Evolutionary conservation across 116 monocot species (phyloP).

Genomic region (Zostera marina): DNA sequence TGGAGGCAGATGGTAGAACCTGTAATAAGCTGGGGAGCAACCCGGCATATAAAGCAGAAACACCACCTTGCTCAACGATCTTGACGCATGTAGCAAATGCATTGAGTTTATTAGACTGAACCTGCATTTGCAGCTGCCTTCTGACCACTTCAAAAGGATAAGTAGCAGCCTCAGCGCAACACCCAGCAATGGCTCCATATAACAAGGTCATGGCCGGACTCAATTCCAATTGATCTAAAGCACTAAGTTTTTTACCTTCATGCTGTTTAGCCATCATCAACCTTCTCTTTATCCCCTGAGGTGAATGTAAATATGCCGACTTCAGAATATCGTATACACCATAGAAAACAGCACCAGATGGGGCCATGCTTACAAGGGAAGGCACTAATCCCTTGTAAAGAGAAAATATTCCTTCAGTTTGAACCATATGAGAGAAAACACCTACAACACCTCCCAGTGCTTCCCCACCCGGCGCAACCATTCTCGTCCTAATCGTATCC

Average conservation of each 20-base stretch:
- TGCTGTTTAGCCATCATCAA: slow-evolving; percentile 15
- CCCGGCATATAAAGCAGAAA: slow-evolving; percentile 84
- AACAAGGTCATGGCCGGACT: slow-evolving; percentile 34
- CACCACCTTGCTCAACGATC: slow-evolving; percentile 78
- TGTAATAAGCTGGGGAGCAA: slow-evolving; percentile 73
- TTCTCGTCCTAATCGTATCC: slow-evolving; percentile 88
- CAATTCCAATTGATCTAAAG: slow-evolving; percentile 26
- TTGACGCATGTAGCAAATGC: slow-evolving; percentile 60
- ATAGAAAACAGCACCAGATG: slow-evolving; percentile 94
- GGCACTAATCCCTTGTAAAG: slow-evolving; percentile 88
- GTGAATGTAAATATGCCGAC: slow-evolving; percentile 66
- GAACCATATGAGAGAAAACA: slow-evolving; percentile 65
- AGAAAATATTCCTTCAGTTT: slow-evolving; percentile 90
- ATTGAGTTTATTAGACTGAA: slow-evolving; percentile 61
- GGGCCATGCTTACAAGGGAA: slow-evolving; percentile 94
- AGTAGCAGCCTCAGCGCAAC: slow-evolving; percentile 92
- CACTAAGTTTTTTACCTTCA: slow-evolving; percentile 33
- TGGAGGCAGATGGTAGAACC: neutral
- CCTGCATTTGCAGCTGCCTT: slow-evolving; percentile 79
- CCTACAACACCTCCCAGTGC: slow-evolving; percentile 76
- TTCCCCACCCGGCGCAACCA: slow-evolving; percentile 96
- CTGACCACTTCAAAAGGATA: slow-evolving; percentile 96
- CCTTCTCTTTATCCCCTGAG: slow-evolving; percentile 51
- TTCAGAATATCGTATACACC: slow-evolving; percentile 96
- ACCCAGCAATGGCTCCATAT: slow-evolving; percentile 92